These are phyloP conservation scores for Nicotiana tomentosiformis DNA, from an alignment of 257 asterid genomes.

Conservation along the genomic window DNA sequence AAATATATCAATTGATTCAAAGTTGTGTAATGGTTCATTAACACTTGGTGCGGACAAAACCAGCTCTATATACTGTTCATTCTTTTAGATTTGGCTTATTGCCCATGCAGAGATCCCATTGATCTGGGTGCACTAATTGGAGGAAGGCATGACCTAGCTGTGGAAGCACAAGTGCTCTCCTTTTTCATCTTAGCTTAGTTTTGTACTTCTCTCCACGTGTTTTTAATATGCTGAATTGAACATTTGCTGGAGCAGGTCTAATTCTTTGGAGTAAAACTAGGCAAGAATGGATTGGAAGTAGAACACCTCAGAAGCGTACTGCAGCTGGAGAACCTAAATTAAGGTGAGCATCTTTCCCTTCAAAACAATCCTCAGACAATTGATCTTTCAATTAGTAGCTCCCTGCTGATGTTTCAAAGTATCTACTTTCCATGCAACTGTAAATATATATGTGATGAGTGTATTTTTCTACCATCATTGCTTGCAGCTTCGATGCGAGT, in stretches of 20 bases:
- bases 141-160: not conserved
- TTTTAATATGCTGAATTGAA: not conserved
- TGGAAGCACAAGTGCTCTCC: not conserved
- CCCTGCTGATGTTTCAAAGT: not conserved
- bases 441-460: not conserved
- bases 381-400: no score
- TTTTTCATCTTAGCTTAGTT: not conserved
- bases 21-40: not conserved
- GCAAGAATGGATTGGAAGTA: slow-evolving; percentile 80
- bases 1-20: not conserved
- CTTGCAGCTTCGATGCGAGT: slow-evolving; percentile 67
- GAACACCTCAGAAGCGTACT: slow-evolving; percentile 33
- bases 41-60: not conserved
- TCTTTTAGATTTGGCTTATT: slow-evolving; percentile 1
- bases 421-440: not conserved
- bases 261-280: slow-evolving; percentile 89
- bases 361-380: not conserved
- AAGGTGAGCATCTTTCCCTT: slow-evolving; percentile 33
- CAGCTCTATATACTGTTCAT: not conserved
- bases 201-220: not conserved
- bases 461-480: not conserved
- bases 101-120: not conserved
- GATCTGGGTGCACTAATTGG: not conserved
- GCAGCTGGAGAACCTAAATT: slow-evolving; percentile 52
- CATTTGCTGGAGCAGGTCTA: slow-evolving; percentile 43